Base-by-base conservation (phyloP, 768 basidiomycete genomes). In the Suillus americanus region DNA sequence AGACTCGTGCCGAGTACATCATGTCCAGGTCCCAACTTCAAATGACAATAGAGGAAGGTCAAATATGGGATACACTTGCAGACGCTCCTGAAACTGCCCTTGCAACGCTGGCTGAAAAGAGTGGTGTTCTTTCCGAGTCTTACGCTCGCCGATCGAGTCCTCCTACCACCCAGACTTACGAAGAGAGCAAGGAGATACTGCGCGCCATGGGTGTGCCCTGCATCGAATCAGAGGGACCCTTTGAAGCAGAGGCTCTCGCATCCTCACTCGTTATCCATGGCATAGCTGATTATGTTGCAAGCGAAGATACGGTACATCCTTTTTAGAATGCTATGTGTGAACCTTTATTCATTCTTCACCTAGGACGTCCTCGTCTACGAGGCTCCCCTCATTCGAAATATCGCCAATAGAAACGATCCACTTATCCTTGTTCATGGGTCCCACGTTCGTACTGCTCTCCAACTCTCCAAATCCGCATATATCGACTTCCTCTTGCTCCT, bases 201-300 rank as follows among this genome's bases (percentile, higher is more conserved):
- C 69, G 74, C 28, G 88, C 90, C 0, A 91, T 96, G 90, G 94
- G 94, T n/a, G 82, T 95, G 3, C 89, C 89, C 0, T 90, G 88
- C 69, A 73, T 96, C 37, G 85, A 91, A 20, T 79, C 89, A 10
- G 79, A 80, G 0, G 89, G 88, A 0, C 84, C 89, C 0, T 88
- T 84, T 63, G 95, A 97, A 73, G 95, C 90, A 1, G 95, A 97
- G 75, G 94, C 91, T 0, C 77, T 97, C 40, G 95, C 94, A 0
- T 85, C 91, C 6, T 83, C 90, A 9, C 80, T 97, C 45, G 94
- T 92, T 13, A 70, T 87, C 18, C 79, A 84, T 35, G 95, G 95
- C 3, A 71, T 82, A 53, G 95, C 92, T 0, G 94, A 97, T 76
- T 95, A 86, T 71, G 95, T 97, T 23, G 92, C 86, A 5, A 96